Base-by-base conservation (phyloP, 1,284 basidiomycete genomes). In the Sparassis latifolia region DNA sequence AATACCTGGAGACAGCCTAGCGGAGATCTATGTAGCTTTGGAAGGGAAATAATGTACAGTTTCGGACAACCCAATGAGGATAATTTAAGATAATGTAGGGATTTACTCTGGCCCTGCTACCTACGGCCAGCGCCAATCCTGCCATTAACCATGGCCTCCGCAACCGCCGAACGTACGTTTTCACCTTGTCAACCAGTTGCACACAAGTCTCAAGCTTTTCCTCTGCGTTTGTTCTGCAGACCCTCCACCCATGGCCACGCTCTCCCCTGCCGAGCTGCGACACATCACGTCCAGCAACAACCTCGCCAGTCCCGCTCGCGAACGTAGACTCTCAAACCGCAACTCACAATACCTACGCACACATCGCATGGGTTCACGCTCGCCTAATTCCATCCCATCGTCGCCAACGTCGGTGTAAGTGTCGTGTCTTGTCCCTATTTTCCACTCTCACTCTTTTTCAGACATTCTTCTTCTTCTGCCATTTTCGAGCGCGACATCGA, bases 401-500 rank as follows among this genome's bases (percentile, higher is more conserved):
- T 86, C 83, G 2, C 86, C 85, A 3, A 86, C 86, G 28, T 87
- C 85, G 37, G 79, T 87, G 79, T 86, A 74, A 59, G 78, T 74
- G 46, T 42, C 58, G 46, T 39, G 56, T 40, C 56, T 52, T 47
- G 20, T 44, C 32, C 47, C 48, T 48, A 39, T 9, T 33, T 33
- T 44, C 41, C 42, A 35, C 47, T 12, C 47, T 58, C 42, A 54
- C 52, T 28, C 27, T 42, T 10, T 28, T 44, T 42, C 63, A 87
- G 85, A 5, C 85, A 84, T 59, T 87, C 85, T 0, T 86, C 84
- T 0, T 86, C 85, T 0, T 87, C 84, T 1, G 87, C 86, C 44
- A 90, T 89, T 50, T 90, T 90, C 52, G 86, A 89, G 66, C 80
- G 87, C 42, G 87, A 90, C 62, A 88, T 90, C 55, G 87, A 89